Evolutionary conservation across 78 protist genomes (phyloP), one percentile per base, ranked within the genome.

Genomic region (Chrysochromulina tobinii): DNA sequence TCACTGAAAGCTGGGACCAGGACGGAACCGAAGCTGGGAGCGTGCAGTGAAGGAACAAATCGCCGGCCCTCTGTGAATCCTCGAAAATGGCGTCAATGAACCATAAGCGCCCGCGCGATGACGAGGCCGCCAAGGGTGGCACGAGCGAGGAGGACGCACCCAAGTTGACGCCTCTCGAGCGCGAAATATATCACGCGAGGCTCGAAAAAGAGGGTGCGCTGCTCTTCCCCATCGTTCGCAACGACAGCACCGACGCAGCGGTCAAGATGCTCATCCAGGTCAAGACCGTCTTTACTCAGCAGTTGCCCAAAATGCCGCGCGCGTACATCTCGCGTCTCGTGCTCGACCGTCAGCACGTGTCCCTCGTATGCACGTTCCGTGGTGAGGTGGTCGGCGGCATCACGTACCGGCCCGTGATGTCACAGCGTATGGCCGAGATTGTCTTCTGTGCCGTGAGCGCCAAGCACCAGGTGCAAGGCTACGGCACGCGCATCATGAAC

Each of bases 291-390:
- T 96, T 96, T 51, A 59, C 94, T 1, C 89, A 94, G 85, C 98
- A 96, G 96, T 96, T 98, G 55, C 99, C 98, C 12, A 93, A 96
- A 58, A 98, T 98, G 99, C 97, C 97, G 12, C 57, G 91, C 53
- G 97, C 95, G 59, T 98, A 98, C 93, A 97, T 98, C 61, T 73
- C 85, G 1, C 92, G 96, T 48, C 75, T 95, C 21, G 96, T 96
- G 20, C 85, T 95, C 54, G 96, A 97, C 77, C 87, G 88, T 53
- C 23, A 59, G 64, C 64, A 59, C 64, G 64, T 14, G 64, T 59
- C 64, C 23, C 64, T 59, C 64, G 64, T 12, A 12, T 7, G 23
- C 23, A 59, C 12, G 23, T 59, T 7, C 12, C 12, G 7, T 12
- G 64, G 12, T 59, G 66, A 86, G 55, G 97, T 96, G 25, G 92